Conservation (phyloP, 306 rosid species). For the Cotoneaster glaucophyllus region DNA sequence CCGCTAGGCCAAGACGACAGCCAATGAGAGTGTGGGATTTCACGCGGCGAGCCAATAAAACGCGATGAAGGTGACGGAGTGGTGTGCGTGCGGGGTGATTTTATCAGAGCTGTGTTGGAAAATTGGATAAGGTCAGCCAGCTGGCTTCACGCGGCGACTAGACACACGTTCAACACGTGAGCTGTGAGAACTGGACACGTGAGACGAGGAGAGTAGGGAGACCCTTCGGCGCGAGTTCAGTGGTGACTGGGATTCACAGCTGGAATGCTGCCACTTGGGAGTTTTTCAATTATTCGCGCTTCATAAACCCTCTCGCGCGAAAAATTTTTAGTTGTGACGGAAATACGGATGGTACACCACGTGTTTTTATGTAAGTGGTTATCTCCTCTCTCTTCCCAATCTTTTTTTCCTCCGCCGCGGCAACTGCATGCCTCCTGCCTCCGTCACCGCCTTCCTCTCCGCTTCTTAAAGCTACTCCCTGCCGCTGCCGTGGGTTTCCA, state of each 20-base stretch:
- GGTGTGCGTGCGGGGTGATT: background rate
- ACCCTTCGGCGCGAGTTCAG: background rate
- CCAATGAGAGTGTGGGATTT: background rate
- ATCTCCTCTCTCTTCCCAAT: too few relatives aligned
- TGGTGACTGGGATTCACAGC: background rate
- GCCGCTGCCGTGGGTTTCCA: too few relatives aligned
- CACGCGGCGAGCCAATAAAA: background rate
- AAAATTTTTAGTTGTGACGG: too few relatives aligned
- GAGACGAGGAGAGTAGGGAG: background rate
- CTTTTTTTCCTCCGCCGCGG: too few relatives aligned
- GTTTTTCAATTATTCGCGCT: too few relatives aligned
- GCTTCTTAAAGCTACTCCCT: too few relatives aligned
- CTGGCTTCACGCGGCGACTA: slow-evolving; percentile 13
- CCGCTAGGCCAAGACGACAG: background rate
- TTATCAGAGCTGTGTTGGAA: background rate
- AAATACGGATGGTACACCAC: too few relatives aligned
- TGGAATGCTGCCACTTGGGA: background rate
- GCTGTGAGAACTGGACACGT: background rate
- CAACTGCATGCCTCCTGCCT: too few relatives aligned
- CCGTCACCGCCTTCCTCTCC: too few relatives aligned
- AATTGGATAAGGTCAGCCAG: slow-evolving; percentile 31
- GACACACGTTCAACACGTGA: slow-evolving; percentile 26
- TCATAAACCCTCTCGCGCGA: too few relatives aligned
- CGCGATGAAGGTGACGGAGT: background rate
- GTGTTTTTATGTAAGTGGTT: too few relatives aligned